Conservation (phyloP, 179 eudicot species). For the Actinidia arguta region DNA sequence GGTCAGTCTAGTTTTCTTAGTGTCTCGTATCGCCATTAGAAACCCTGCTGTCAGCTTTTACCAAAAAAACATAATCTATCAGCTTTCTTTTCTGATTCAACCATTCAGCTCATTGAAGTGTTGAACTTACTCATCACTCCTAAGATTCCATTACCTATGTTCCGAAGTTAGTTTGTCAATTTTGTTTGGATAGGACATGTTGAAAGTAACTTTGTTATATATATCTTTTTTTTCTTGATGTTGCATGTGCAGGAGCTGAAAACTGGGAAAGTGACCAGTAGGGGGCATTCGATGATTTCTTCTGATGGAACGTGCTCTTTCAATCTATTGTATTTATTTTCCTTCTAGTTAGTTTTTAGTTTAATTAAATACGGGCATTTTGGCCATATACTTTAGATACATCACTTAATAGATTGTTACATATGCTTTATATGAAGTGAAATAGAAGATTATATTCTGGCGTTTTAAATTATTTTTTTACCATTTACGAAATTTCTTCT, state of each 20-base stretch:
- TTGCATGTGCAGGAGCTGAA: slow-evolving; percentile 90
- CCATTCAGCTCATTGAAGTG: slow-evolving; percentile 18
- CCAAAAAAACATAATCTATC: background rate
- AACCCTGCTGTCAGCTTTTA: slow-evolving; percentile 9
- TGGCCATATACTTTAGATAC: slow-evolving; percentile 32
- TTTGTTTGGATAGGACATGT: slow-evolving; percentile 33
- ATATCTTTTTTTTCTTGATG: slow-evolving; percentile 60
- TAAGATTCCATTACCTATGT: slow-evolving; percentile 23
- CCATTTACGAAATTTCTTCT: background rate
- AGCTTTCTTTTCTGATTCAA: slow-evolving; percentile 18
- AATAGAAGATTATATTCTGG: slow-evolving; percentile 21
- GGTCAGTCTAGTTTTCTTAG: slow-evolving; percentile 72
- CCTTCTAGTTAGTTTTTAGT: slow-evolving; percentile 42
- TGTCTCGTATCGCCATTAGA: slow-evolving; percentile 36
- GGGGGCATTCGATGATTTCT: slow-evolving; percentile 98
- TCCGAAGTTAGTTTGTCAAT: slow-evolving; percentile 24
- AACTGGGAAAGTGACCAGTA: slow-evolving; percentile 94
- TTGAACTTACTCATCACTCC: slow-evolving; percentile 29
- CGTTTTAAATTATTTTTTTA: slow-evolving; percentile 14
- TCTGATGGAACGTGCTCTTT: slow-evolving; percentile 76
- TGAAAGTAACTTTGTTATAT: slow-evolving; percentile 46
- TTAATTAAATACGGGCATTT: slow-evolving; percentile 29
- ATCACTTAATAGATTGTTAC: slow-evolving; percentile 33
- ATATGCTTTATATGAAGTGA: slow-evolving; percentile 14
- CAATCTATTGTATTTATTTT: slow-evolving; percentile 36